Conservation (phyloP, 2,329 filamentous ascomycete genomes). For the Pseudogymnoascus sp. region DNA sequence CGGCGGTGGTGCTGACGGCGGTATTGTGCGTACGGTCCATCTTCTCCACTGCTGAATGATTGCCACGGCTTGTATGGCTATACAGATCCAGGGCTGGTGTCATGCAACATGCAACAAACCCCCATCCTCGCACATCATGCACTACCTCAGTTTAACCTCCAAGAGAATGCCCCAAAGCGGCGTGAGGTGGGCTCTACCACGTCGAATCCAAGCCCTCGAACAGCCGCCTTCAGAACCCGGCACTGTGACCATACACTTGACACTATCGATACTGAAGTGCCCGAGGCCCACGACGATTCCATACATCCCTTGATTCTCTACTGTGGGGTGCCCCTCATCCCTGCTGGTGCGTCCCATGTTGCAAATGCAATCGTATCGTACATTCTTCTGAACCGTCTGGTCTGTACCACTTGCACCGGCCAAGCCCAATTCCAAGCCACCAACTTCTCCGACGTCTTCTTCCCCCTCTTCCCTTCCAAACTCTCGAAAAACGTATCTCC, state of each 20-base stretch:
- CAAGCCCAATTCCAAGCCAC: conserved; percentile 5
- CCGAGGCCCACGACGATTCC: neutral
- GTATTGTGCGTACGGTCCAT: neutral
- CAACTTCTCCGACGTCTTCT: conserved; percentile 1
- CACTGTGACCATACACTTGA: neutral
- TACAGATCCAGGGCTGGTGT: neutral
- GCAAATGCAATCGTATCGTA: conserved; percentile 4
- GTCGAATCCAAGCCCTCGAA: conserved; percentile 4
- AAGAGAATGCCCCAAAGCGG: neutral
- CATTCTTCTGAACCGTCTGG: conserved; percentile 1
- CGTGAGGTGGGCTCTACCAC: neutral
- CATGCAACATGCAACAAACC: neutral
- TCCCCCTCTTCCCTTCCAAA: neutral
- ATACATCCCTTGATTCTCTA: conserved; percentile 3
- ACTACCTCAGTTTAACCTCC: neutral
- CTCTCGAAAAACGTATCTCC: neutral
- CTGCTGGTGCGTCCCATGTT: conserved; percentile 7
- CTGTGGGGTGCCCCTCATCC: conserved; percentile 2
- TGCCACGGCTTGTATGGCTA: neutral
- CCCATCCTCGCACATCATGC: neutral
- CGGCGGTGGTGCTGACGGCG: neutral
- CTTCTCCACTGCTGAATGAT: neutral
- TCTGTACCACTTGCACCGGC: conserved; percentile 3
- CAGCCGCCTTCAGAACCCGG: conserved; percentile 2
- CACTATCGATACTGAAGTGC: neutral